Evolutionary conservation across 2,329 filamentous ascomycete species (phyloP), one percentile per base, ranked within the genome.

Genomic region (Zelopaecilomyces penicillatus): DNA sequence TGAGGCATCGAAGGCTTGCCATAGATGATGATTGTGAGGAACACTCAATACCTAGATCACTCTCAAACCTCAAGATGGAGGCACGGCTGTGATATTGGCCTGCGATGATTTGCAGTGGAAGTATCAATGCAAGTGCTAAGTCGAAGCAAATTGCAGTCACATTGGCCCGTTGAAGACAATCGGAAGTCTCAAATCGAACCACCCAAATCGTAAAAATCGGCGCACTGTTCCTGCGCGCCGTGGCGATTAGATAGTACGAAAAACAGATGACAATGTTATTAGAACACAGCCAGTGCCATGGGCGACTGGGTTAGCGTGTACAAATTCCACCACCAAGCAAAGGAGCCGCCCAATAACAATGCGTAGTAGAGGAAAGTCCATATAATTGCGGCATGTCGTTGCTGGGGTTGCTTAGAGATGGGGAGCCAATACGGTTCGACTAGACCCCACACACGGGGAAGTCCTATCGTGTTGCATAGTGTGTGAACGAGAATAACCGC

Each of bases 381-480:
- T 34, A 61, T 55, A 52, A 53, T 51, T 6, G 49, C 51, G 4
- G 52, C 49, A n/a, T n/a, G n/a, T 10, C 39, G 48, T 30, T 44
- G 54, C 51, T 46, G 54, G 51, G 55, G 57, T 45, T 37, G 37
- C 31, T 56, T 53, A 4, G 37, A 45, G 19, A 50, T 52, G 44
- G 35, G 47, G 37, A 67, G 45, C 68, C 68, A 71, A 43, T 68
- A 60, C 9, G 69, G 76, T 54, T 82, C 77, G 4, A 96, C 78
- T 6, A 77, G 71, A 1, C 93, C 91, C 82, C 86, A 95, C 47
- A 97, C 67, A 5, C 89, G 77, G 26, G 93, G 93, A 41, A 97
- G 69, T 6, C 93, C 93, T 75, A 90, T 86, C 69, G 78, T 85
- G 61, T 98, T 98, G 69, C 93, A 98, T 60, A 97, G 93, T 7